These are phyloP conservation scores for Ophiostoma fasciatum DNA, from an alignment of 2,329 filamentous ascomycete species.

Conservation along the genomic window DNA sequence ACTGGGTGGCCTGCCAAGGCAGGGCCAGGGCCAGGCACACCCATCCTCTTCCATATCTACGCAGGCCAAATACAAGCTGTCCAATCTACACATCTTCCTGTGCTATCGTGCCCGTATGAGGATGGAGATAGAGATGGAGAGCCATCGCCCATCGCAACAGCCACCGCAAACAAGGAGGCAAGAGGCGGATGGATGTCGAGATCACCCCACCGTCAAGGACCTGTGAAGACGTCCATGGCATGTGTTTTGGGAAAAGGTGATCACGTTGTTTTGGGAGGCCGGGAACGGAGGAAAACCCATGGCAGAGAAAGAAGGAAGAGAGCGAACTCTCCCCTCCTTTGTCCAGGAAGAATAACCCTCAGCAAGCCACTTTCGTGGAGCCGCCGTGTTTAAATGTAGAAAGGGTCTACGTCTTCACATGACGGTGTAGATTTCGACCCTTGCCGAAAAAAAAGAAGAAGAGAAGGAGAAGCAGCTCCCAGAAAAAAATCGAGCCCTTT, in stretches of 20 bases:
- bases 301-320: conserved; percentile 20
- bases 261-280: conserved; percentile 34
- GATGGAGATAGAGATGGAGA: too few species aligned
- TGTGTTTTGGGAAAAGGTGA: conserved; percentile 28
- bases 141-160: background rate
- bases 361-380: conserved; percentile 40
- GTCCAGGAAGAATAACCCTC: conserved; percentile 26
- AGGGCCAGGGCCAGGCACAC: too few species aligned
- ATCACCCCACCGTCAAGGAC: conserved; percentile 38
- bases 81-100: too few species aligned
- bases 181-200: conserved; percentile 29
- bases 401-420: conserved; percentile 30
- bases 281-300: conserved; percentile 42
- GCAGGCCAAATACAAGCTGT: too few species aligned
- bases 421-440: conserved; percentile 28
- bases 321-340: too few species aligned
- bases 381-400: conserved; percentile 22
- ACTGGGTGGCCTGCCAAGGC: too few species aligned
- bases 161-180: background rate
- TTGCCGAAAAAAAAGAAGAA: conserved; percentile 25
- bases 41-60: too few species aligned
- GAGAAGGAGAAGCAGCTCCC: conserved; percentile 17
- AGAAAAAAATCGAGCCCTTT: conserved; percentile 8
- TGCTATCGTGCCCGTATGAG: too few species aligned
- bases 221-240: conserved; percentile 27